Conservation (phyloP, 306 rosid genomes). For the Psophocarpus tetragonolobus region DNA sequence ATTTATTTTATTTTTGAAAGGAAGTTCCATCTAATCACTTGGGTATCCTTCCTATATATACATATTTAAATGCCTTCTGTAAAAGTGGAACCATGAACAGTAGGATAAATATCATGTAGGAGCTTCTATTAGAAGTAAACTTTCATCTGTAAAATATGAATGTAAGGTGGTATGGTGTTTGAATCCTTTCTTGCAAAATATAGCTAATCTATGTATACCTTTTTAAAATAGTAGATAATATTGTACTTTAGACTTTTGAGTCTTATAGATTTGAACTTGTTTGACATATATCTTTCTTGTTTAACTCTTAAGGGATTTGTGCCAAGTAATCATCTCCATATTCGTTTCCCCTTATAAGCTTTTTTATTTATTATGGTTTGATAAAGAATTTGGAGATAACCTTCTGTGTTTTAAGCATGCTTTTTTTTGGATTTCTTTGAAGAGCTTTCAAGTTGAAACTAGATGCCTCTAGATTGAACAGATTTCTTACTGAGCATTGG, state of each 20-base stretch:
- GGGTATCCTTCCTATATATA: conserved; percentile 3
- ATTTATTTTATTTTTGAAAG: conserved; percentile 25
- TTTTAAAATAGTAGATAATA: background rate
- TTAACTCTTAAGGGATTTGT: conserved; percentile 1
- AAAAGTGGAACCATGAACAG: background rate
- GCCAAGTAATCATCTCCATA: background rate
- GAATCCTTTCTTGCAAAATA: conserved; percentile 16
- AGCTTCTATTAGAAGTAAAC: conserved; percentile 10
- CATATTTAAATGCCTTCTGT: background rate
- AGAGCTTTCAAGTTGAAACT: conserved; percentile 17
- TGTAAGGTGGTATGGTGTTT: background rate
- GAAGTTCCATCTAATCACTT: background rate
- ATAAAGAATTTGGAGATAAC: background rate
- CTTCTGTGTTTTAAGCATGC: background rate
- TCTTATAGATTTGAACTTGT: background rate
- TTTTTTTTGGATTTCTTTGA: background rate
- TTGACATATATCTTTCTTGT: conserved; percentile 5
- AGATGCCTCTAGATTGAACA: background rate
- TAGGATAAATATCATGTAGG: background rate
- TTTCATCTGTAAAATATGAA: conserved; percentile 7
- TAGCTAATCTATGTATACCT: background rate
- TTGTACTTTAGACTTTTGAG: background rate
- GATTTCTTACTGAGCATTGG: background rate
- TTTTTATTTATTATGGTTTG: background rate
- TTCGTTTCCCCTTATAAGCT: background rate